These are phyloP conservation scores for Podochytrium sp. DNA, from an alignment of 192 early-diverging fungal genomes.

Conservation along the genomic window DNA sequence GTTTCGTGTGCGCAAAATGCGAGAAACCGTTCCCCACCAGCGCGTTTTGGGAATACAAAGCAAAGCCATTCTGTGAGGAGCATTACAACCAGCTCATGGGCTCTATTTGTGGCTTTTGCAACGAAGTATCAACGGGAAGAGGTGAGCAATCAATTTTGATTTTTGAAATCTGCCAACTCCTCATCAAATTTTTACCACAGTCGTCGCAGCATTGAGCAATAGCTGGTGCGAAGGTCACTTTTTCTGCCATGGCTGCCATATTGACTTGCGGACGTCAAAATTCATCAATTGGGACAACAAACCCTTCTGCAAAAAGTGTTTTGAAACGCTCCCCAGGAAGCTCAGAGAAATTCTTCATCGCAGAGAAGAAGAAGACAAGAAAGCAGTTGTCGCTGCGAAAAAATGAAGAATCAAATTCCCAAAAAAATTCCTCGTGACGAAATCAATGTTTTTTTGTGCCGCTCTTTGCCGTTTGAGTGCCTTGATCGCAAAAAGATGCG, in stretches of 20 bases:
- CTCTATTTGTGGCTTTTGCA: conserved; percentile 48
- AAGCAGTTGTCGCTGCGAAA: too few relatives aligned
- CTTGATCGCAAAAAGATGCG: too few relatives aligned
- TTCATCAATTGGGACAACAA: conserved; percentile 53
- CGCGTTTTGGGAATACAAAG: conserved; percentile 48
- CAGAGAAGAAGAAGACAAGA: conserved; percentile 36
- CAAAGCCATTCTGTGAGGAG: conserved; percentile 47
- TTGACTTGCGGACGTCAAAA: conserved; percentile 18
- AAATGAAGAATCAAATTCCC: too few relatives aligned
- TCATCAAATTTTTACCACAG: conserved; percentile 24
- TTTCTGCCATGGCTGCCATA: conserved; percentile 49
- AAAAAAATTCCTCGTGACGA: too few relatives aligned
- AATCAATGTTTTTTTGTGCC: too few relatives aligned
- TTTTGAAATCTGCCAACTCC: not conserved
- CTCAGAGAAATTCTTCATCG: conserved; percentile 35
- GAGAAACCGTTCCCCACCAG: conserved; percentile 45
- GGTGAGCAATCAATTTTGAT: conserved; percentile 26
- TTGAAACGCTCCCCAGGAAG: conserved; percentile 47
- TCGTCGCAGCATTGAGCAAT: conserved; percentile 40
- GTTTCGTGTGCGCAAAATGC: conserved; percentile 58
- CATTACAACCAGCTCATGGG: conserved; percentile 55
- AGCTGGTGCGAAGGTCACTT: conserved; percentile 59
- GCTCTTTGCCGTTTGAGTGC: too few relatives aligned
- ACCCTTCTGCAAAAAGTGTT: conserved; percentile 53
- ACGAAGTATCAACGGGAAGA: conserved; percentile 40